Evolutionary conservation across 2,329 filamentous ascomycete species (phyloP), one percentile per base, ranked within the genome.

Genomic region (Ceratocystiopsis brevicomis): DNA sequence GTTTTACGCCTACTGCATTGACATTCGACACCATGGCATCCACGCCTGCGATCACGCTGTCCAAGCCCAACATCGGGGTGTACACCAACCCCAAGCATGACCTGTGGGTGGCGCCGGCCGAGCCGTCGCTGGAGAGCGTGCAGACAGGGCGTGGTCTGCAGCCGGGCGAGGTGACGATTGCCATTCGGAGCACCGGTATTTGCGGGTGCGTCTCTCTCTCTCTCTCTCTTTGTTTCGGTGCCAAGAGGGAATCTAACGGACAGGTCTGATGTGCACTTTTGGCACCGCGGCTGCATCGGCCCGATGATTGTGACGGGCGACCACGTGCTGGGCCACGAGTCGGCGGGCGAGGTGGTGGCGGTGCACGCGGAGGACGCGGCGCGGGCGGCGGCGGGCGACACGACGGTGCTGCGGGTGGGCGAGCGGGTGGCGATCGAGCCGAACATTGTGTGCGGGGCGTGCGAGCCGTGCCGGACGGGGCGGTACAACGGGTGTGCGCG

Each of bases 261-360:
- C 53, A 88, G 83, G 45, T 93, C 84, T 47, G 87, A 95, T 61
- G 79, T 96, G 45, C 88, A 96, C 65, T 96, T 96, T 68, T 96
- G 88, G 88, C 84, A 92, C 58, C 81, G 81, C 41, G 88, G 88
- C 51, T 83, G 82, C 65, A 96, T 96, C 57, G 88, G 88, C 25
- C 87, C 87, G 52, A 95, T 95, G 87, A 79, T 95, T 49, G 88
- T 96, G 40, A 72, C 73, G 52, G 81, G 73, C 55, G 80, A 87
- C 56, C 88, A 95, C 61, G 86, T 95, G 56, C 77, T 96, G 17
- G 88, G 88, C 51, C 88, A 96, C 67, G 88, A 96, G 65, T 90
- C 85, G 37, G 81, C 86, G 4, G 88, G 87, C 49, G 78, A 80
- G 54, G 63, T 95, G 47, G 71, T 95, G 51, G 81, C 86, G 15